A percentile compares a stretch with the other conserved stretches of the same genome.
phyloP scores from a whole-genome alignment of 2,329 filamentous ascomycete genomes.

The Microsporum canis region DNA sequence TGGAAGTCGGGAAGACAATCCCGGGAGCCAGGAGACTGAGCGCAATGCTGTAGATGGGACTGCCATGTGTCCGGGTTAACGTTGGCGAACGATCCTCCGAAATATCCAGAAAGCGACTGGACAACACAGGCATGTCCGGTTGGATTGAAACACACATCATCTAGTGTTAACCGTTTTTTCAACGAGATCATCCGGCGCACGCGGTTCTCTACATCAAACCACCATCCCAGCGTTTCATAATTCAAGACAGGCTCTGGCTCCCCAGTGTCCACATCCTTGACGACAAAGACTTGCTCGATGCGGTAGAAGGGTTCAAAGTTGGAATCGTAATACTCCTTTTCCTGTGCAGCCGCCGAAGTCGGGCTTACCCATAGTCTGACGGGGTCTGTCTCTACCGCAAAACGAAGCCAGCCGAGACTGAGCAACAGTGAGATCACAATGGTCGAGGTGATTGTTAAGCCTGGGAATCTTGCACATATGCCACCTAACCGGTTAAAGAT shows the following conservation, averaged over 20 bases:
- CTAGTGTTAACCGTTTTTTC: slow-evolving; percentile 55
- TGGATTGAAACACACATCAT: slow-evolving; percentile 90
- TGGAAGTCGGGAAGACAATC: slow-evolving; percentile 79
- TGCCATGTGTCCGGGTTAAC: slow-evolving; percentile 59
- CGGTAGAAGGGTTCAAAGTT: slow-evolving; percentile 95
- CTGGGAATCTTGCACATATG: slow-evolving; percentile 70
- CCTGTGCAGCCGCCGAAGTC: slow-evolving; percentile 74
- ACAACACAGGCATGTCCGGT: slow-evolving; percentile 81
- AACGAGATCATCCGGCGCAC: slow-evolving; percentile 61
- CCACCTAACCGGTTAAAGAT: slow-evolving; percentile 73
- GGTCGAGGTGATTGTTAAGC: slow-evolving; percentile 65
- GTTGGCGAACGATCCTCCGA: slow-evolving; percentile 54
- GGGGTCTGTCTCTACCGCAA: slow-evolving; percentile 81
- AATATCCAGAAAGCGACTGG: slow-evolving; percentile 86
- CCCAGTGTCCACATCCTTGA: slow-evolving; percentile 63
- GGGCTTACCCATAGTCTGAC: slow-evolving; percentile 96
- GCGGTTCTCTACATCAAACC: slow-evolving; percentile 77
- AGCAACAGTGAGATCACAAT: slow-evolving; percentile 65
- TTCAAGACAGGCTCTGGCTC: slow-evolving; percentile 66
- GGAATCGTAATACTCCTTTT: slow-evolving; percentile 86
- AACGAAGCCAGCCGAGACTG: slow-evolving; percentile 78
- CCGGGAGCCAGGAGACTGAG: slow-evolving; percentile 57
- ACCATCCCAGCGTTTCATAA: slow-evolving; percentile 85
- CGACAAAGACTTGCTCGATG: slow-evolving; percentile 82
- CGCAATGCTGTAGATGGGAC: slow-evolving; percentile 59